A percentile compares a stretch with the other conserved stretches of the same genome.
Evolutionary conservation across 2,329 filamentous ascomycete species (phyloP).

Genomic region (Fusarium nisikadoi): DNA sequence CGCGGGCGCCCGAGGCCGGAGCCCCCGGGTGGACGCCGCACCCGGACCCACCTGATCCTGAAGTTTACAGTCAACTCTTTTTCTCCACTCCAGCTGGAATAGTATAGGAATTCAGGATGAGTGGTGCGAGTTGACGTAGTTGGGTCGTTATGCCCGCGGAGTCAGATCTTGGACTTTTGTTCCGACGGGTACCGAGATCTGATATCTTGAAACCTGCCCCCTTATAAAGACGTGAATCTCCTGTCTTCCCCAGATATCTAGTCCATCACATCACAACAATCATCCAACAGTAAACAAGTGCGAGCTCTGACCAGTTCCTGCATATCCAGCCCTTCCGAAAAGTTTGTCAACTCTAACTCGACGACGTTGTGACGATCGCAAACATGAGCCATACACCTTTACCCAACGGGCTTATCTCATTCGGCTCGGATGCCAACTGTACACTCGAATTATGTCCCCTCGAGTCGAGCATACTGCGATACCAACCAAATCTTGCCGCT

Average conservation of each 20-base stretch:
- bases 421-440: conserved; percentile 40
- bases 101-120: background rate
- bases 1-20: conserved; percentile 16
- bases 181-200: background rate
- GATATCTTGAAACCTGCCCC: conserved; percentile 1
- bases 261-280: background rate
- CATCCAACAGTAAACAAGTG: background rate
- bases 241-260: background rate
- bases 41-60: conserved; percentile 3
- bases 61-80: background rate
- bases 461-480: conserved; percentile 39
- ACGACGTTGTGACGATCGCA: background rate
- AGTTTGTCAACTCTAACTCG: background rate
- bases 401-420: conserved; percentile 39
- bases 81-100: conserved; percentile 6
- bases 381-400: conserved; percentile 16
- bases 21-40: background rate
- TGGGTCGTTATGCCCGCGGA: background rate
- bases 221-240: conserved; percentile 5
- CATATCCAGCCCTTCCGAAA: background rate
- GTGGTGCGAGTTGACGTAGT: conserved; percentile 17
- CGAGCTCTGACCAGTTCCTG: background rate
- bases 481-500: conserved; percentile 36
- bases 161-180: background rate
- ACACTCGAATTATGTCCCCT: conserved; percentile 41